Conservation (phyloP, 2,329 filamentous ascomycete genomes). For the Fusarium longipes region DNA sequence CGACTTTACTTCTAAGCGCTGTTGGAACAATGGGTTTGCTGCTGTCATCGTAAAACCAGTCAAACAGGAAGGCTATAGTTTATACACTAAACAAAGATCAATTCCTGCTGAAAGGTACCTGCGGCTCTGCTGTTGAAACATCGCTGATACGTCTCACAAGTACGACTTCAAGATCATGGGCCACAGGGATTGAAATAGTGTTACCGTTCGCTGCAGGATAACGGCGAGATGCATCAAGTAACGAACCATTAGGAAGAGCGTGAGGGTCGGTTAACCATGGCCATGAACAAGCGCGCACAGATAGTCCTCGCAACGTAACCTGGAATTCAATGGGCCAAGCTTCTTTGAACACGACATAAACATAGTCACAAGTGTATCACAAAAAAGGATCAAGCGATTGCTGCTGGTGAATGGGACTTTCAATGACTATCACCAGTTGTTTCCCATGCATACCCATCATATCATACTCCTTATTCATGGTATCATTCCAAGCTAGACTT, state of each 20-base stretch:
- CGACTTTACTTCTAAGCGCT: not conserved
- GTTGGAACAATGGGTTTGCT: not conserved
- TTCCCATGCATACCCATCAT: conserved; percentile 21
- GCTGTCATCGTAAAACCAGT: not conserved
- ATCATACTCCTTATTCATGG: conserved; percentile 45
- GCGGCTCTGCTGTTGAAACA: conserved; percentile 8
- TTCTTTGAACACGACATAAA: not conserved
- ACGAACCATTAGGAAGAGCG: not conserved
- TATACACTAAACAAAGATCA: conserved; percentile 3
- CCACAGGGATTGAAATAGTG: not conserved
- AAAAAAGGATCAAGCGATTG: not conserved
- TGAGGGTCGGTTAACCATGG: not conserved
- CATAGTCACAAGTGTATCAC: not conserved
- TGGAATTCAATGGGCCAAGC: not conserved
- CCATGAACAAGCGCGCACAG: not conserved
- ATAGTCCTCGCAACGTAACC: not conserved
- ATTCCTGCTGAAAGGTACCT: not conserved
- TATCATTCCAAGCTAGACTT: conserved; percentile 44
- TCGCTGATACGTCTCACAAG: conserved; percentile 22
- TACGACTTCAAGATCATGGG: not conserved
- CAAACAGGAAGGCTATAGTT: not conserved
- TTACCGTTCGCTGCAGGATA: conserved; percentile 5
- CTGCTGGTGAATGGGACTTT: conserved; percentile 8
- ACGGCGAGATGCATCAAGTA: conserved; percentile 16
- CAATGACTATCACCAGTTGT: conserved; percentile 22